Evolutionary conservation across 2,329 filamentous ascomycete genomes (phyloP).

Genomic region (Penicillium sclerotiorum): DNA sequence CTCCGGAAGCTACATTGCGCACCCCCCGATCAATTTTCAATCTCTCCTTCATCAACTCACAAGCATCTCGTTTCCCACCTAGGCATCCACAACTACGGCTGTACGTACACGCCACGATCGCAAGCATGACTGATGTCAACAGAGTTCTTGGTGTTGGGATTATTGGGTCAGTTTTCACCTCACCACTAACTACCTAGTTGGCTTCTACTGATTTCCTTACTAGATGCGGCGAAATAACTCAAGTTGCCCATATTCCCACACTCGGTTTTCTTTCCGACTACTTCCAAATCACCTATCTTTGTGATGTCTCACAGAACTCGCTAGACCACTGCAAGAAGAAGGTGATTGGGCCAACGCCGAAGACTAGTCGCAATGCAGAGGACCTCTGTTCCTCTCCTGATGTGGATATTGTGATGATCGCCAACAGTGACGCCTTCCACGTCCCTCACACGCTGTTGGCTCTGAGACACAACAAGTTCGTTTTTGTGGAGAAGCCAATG

Average conservation of each 20-base stretch:
- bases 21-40: no score
- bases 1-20: no score
- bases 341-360: slow-evolving; percentile 22
- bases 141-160: no score
- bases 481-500: slow-evolving; percentile 62
- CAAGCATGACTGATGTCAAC: no score
- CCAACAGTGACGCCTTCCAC: slow-evolving; percentile 56
- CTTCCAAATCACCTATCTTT: slow-evolving; percentile 53
- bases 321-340: slow-evolving; percentile 43
- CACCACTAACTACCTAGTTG: no score
- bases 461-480: slow-evolving; percentile 55
- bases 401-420: slow-evolving; percentile 56
- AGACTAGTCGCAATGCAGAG: slow-evolving; percentile 40
- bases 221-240: no score
- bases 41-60: no score
- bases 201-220: no score
- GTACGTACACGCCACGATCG: no score
- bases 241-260: slow-evolving; percentile 56
- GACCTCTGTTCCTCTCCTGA: slow-evolving; percentile 48
- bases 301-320: slow-evolving; percentile 53
- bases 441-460: slow-evolving; percentile 52
- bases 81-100: no score
- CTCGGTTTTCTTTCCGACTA: slow-evolving; percentile 47
- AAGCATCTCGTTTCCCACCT: no score
- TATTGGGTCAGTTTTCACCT: no score